phyloP scores from a whole-genome alignment of 1,284 basidiomycete species.

The Pyrrhoderma lamaoense region DNA sequence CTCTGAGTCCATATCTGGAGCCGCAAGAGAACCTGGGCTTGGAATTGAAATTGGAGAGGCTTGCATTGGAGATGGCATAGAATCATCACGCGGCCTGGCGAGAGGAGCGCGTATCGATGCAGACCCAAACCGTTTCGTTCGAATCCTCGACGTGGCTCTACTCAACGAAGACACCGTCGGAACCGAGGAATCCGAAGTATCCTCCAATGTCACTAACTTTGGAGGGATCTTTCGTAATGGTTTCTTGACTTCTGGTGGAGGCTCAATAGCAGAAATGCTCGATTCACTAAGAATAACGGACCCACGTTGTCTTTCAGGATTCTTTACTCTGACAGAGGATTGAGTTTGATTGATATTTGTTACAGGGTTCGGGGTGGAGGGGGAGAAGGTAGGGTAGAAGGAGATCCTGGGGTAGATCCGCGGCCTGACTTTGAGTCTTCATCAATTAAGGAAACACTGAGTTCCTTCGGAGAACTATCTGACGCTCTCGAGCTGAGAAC shows the following conservation, averaged over 20 bases:
- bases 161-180: slow-evolving; percentile 26
- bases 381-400: slow-evolving; percentile 34
- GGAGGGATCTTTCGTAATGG: slow-evolving; percentile 35
- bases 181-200: slow-evolving; percentile 44
- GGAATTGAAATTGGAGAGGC: slow-evolving; percentile 27
- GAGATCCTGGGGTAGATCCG: slow-evolving; percentile 34
- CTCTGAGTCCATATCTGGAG: slow-evolving; percentile 49
- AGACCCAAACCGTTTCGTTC: slow-evolving; percentile 39
- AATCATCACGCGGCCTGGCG: slow-evolving; percentile 34
- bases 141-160: slow-evolving; percentile 30
- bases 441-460: slow-evolving; percentile 4
- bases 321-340: slow-evolving; percentile 23
- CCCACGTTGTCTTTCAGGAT: slow-evolving; percentile 27
- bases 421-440: slow-evolving; percentile 21
- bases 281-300: slow-evolving; percentile 34
- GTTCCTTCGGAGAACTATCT: slow-evolving; percentile 6
- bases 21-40: slow-evolving; percentile 37
- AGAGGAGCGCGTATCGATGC: slow-evolving; percentile 34
- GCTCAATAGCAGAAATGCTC: slow-evolving; percentile 25
- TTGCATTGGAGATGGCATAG: slow-evolving; percentile 22
- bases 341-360: slow-evolving; percentile 20
- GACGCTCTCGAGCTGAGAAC: slow-evolving; percentile 1
- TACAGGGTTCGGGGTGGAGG: slow-evolving; percentile 37
- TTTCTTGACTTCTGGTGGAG: slow-evolving; percentile 25
- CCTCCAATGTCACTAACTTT: slow-evolving; percentile 25